Evolutionary conservation across 176 grass and related monocot species (phyloP).

Genomic region (Alloteropsis semialata): DNA sequence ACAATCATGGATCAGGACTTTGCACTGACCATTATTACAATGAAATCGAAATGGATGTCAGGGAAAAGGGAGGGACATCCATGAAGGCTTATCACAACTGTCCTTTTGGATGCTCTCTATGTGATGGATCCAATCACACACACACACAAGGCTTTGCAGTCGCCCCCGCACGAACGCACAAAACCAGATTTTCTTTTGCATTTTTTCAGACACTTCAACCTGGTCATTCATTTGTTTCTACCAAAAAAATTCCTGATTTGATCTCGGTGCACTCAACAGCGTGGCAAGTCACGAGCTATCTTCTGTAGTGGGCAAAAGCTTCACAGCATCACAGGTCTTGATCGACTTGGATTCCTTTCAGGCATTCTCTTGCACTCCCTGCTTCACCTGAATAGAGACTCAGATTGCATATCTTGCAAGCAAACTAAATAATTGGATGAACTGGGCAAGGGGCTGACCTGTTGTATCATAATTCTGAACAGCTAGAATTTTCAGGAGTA

Average conservation of each 20-base stretch:
- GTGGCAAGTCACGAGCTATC: slow-evolving; percentile 10
- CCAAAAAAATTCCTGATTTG: background rate
- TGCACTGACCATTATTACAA: background rate
- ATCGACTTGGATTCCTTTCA: background rate
- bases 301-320: slow-evolving; percentile 2
- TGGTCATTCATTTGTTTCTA: slow-evolving; percentile 7
- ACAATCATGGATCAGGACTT: slow-evolving; percentile 4
- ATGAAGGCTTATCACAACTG: background rate
- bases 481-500: background rate
- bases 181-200: background rate
- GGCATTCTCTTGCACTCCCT: background rate
- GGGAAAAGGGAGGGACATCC: background rate
- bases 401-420: background rate
- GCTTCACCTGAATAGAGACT: background rate
- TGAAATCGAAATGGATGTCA: background rate
- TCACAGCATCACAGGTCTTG: too few relatives aligned
- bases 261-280: background rate
- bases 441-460: background rate
- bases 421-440: background rate
- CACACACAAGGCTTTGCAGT: slow-evolving; percentile 1
- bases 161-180: background rate
- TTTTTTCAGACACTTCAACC: background rate
- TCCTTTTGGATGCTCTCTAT: slow-evolving; percentile 3
- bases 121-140: background rate
- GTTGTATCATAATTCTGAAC: slow-evolving; percentile 1